Evolutionary conservation across 2,329 filamentous ascomycete species (phyloP).

Genomic region (Decorospora gaudefroyi): DNA sequence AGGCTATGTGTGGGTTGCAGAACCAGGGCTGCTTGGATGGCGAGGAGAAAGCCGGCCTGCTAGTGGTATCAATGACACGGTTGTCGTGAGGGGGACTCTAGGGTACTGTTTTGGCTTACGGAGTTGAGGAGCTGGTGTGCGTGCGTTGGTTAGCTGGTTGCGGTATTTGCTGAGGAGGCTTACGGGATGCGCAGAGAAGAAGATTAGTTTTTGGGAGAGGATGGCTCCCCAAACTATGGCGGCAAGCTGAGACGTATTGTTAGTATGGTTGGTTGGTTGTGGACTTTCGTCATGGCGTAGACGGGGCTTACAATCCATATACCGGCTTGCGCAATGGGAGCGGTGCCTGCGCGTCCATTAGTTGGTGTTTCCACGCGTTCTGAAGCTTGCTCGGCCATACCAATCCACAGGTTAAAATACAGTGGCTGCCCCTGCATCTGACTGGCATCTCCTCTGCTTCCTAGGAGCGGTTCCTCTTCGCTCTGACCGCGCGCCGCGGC

Average conservation of each 20-base stretch:
- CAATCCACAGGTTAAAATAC: conserved; percentile 72
- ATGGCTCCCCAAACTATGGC: conserved; percentile 78
- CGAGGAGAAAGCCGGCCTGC: conserved; percentile 68
- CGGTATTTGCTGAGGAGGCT: conserved; percentile 30
- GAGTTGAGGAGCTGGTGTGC: conserved; percentile 57
- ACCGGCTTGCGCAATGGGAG: conserved; percentile 76
- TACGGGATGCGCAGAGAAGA: conserved; percentile 89
- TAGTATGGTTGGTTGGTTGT: conserved; percentile 17
- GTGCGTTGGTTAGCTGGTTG: conserved; percentile 14
- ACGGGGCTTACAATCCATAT: conserved; percentile 66
- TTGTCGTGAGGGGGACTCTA: conserved; percentile 14
- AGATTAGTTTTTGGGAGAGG: conserved; percentile 69
- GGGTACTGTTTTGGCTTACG: conserved; percentile 29
- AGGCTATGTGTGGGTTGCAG: conserved; percentile 85
- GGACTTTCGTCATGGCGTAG: background rate
- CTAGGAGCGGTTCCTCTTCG: conserved; percentile 73
- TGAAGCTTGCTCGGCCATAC: conserved; percentile 54
- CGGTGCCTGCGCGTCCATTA: conserved; percentile 67
- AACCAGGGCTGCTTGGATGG: conserved; percentile 79
- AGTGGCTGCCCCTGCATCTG: conserved; percentile 69
- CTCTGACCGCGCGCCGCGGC: conserved; percentile 45
- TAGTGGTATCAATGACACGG: conserved; percentile 22
- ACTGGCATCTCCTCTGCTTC: conserved; percentile 71
- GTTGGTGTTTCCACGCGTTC: background rate
- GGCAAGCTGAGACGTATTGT: conserved; percentile 60